Evolutionary conservation across 106 monocot genomes (phyloP).

Genomic region (Acorus gramineus): DNA sequence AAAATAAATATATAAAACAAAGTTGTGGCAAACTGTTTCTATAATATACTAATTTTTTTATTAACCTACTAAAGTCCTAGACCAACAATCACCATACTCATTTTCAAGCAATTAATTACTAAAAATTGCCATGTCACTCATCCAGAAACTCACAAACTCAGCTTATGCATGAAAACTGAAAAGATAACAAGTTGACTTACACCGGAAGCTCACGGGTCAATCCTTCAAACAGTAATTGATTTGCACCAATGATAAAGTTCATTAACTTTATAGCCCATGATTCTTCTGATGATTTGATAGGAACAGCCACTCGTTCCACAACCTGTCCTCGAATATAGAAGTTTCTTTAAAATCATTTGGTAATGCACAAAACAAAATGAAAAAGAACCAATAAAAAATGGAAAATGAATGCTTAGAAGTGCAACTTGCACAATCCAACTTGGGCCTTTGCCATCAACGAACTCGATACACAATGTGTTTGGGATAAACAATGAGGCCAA

Average conservation of each 20-base stretch:
- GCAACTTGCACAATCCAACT: not conserved
- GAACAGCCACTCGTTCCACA: constrained; percentile 32
- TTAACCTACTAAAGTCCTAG: too few relatives aligned
- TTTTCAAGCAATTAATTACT: too few relatives aligned
- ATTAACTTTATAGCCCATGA: constrained; percentile 46
- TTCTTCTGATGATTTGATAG: constrained; percentile 38
- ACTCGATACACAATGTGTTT: too few relatives aligned
- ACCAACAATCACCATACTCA: too few relatives aligned
- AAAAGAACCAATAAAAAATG: not conserved
- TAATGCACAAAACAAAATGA: not conserved
- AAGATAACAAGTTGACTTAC: constrained; percentile 17
- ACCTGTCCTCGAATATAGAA: constrained; percentile 22
- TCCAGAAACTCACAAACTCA: too few relatives aligned
- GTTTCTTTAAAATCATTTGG: not conserved
- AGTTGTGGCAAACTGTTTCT: too few relatives aligned
- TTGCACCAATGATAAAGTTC: constrained; percentile 52
- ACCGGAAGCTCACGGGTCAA: constrained; percentile 62
- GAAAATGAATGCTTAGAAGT: not conserved
- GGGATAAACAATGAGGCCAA: too few relatives aligned
- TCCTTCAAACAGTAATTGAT: constrained; percentile 46
- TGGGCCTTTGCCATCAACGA: too few relatives aligned
- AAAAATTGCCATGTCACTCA: too few relatives aligned
- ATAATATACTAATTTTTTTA: too few relatives aligned
- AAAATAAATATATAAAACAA: too few relatives aligned
- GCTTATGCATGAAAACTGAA: not conserved